phyloP scores from a whole-genome alignment of 208 protist genomes.

The Leptomonas pyrrhocoris region DNA sequence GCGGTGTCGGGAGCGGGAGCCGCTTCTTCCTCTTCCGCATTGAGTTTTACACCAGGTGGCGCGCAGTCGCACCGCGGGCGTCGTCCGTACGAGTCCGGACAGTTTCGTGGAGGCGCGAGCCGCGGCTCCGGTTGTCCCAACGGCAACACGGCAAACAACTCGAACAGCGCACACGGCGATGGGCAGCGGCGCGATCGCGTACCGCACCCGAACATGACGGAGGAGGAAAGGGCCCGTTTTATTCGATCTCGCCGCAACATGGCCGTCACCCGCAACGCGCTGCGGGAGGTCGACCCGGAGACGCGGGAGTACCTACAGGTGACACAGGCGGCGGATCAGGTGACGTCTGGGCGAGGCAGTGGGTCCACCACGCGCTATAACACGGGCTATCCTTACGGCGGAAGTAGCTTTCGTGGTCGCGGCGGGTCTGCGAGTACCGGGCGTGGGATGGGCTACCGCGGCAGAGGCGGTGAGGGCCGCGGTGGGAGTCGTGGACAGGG shows the following conservation, averaged over 20 bases:
- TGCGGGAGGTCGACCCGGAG: constrained; percentile 75
- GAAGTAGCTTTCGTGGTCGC: constrained; percentile 8
- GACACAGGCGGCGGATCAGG: constrained; percentile 33
- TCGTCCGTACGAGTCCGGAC: background rate
- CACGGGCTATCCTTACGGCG: background rate
- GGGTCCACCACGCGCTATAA: background rate
- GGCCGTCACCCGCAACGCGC: constrained; percentile 63
- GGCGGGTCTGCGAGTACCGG: constrained; percentile 8
- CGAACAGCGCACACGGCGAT: background rate
- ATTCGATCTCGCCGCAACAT: constrained; percentile 50
- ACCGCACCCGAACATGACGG: constrained; percentile 31
- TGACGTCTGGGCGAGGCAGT: background rate
- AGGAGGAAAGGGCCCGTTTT: constrained; percentile 26
- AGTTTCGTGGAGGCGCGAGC: no score
- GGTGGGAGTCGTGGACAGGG: background rate
- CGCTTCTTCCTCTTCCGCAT: background rate
- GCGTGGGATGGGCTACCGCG: constrained; percentile 1
- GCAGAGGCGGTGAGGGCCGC: background rate
- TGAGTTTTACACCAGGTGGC: background rate
- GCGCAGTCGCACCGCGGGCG: background rate
- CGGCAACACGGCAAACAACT: background rate
- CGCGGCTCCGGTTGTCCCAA: background rate
- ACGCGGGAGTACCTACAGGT: constrained; percentile 64
- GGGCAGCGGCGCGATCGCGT: constrained; percentile 17
- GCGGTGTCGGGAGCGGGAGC: no score